Evolutionary conservation across 2,329 filamentous ascomycete species (phyloP), one percentile per base, ranked within the genome.

Genomic region (Calonectria naviculata): DNA sequence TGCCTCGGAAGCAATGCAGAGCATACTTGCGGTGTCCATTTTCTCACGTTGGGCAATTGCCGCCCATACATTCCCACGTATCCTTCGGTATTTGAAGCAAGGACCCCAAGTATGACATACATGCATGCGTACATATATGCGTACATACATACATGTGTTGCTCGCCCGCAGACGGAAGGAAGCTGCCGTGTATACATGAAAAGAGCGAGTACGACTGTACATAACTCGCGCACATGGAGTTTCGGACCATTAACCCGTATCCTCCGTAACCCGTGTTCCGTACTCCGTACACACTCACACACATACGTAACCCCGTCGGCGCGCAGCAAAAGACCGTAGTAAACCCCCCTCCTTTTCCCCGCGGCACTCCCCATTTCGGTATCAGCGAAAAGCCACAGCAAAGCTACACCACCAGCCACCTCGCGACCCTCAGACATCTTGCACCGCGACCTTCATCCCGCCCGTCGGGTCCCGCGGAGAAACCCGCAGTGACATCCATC

Each of bases 401-500:
- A 31, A 60, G 65, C 65, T 64, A 44, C 52, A 58, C 26, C 26
- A 15, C 56, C 61, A 34, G 34, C 47, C 70, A 68, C 61, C 62
- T 66, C 61, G 65, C 68, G 68, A 63, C 68, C 36, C 58, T 68
- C 21, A 42, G 26, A 26, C 46, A 49, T 36, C 21, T n/a, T 47
- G 36, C 29, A 28, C 34, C 6, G 60, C 38, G 60, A 36, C 60
- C 7, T 34, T 31, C 42, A 17, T 34, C 24, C 19, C 60, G 41
- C 28, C 24, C 42, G 24, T 24, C 19, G 3, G 42, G 19, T 29
- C 26, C 38, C 44, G 41, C 46, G 62, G 71, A 46, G 61, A 47
- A 65, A 75, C 31, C 62, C 21, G 60, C 65, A 29, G 47, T 61
- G 62, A 71, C 67, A 65, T 60, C 26, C 52, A 9, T 26, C 52